Evolutionary conservation across 768 basidiomycete genomes (phyloP).

Genomic region (Epithele typhae): DNA sequence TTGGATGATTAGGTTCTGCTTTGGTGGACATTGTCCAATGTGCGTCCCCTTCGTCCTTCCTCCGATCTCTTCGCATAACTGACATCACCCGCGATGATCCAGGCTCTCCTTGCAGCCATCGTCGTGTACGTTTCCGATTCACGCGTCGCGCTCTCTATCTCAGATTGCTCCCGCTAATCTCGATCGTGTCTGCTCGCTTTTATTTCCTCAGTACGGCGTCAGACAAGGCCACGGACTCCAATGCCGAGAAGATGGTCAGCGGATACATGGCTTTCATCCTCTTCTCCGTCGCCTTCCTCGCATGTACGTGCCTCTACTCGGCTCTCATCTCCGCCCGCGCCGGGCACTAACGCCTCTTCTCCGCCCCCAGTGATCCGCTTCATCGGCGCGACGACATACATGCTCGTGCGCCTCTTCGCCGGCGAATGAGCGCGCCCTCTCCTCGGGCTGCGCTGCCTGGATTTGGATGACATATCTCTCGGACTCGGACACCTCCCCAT

Average conservation of each 20-base stretch:
- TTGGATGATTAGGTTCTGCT: conserved; percentile 54
- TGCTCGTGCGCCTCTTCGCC: conserved; percentile 83
- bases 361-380: conserved; percentile 69
- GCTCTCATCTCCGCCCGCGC: not conserved
- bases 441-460: not conserved
- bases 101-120: conserved; percentile 70
- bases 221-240: conserved; percentile 41
- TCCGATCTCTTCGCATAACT: not conserved
- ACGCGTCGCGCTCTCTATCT: conserved; percentile 3
- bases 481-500: too few species aligned
- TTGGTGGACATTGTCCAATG: conserved; percentile 87
- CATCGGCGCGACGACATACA: conserved; percentile 74
- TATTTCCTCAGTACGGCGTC: conserved; percentile 38
- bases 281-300: conserved; percentile 84
- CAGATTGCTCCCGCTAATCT: not conserved
- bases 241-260: conserved; percentile 55
- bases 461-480: not conserved
- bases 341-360: not conserved
- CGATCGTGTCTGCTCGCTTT: not conserved
- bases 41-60: conserved; percentile 28
- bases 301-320: conserved; percentile 52
- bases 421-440: conserved; percentile 58
- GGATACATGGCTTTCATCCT: conserved; percentile 90
- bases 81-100: conserved; percentile 5
- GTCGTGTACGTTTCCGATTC: conserved; percentile 53